phyloP scores from a whole-genome alignment of 129 eudicot species.

The Lactuca sativa region DNA sequence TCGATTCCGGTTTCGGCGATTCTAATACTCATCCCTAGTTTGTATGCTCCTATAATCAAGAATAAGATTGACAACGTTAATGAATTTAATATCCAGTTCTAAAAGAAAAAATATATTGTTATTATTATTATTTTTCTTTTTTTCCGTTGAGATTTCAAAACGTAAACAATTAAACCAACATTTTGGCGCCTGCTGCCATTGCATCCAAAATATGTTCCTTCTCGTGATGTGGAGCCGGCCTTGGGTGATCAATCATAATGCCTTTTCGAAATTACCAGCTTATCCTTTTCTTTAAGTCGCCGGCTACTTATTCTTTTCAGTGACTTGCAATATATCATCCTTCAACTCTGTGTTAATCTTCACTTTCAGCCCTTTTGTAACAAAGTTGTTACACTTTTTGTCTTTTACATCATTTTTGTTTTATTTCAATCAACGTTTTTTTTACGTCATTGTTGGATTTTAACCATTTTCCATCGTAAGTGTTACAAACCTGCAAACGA shows the following conservation, averaged over 20 bases:
- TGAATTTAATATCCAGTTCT: too few relatives aligned
- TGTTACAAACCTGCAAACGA: not conserved
- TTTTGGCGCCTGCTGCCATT: constrained; percentile 21
- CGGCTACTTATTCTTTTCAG: not conserved
- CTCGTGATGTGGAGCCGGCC: constrained; percentile 29
- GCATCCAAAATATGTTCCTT: constrained; percentile 5
- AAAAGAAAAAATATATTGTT: too few relatives aligned
- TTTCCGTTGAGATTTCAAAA: constrained; percentile 2
- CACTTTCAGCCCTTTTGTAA: not conserved
- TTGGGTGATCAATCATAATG: constrained; percentile 10
- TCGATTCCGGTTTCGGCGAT: too few relatives aligned
- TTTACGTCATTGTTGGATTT: not conserved
- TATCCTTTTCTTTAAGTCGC: not conserved
- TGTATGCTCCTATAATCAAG: too few relatives aligned
- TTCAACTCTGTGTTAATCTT: not conserved
- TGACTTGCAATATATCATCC: not conserved
- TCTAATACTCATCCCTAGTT: too few relatives aligned
- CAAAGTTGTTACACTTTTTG: not conserved
- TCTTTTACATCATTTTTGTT: not conserved
- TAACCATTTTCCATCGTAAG: not conserved
- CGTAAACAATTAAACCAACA: not conserved
- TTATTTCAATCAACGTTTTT: not conserved
- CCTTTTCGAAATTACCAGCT: not conserved
- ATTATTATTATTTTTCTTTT: not conserved
- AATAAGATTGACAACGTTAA: too few relatives aligned